These are phyloP conservation scores for Sordariomycetes sp. DNA, from an alignment of 2,329 filamentous ascomycete species.

Conservation along the genomic window DNA sequence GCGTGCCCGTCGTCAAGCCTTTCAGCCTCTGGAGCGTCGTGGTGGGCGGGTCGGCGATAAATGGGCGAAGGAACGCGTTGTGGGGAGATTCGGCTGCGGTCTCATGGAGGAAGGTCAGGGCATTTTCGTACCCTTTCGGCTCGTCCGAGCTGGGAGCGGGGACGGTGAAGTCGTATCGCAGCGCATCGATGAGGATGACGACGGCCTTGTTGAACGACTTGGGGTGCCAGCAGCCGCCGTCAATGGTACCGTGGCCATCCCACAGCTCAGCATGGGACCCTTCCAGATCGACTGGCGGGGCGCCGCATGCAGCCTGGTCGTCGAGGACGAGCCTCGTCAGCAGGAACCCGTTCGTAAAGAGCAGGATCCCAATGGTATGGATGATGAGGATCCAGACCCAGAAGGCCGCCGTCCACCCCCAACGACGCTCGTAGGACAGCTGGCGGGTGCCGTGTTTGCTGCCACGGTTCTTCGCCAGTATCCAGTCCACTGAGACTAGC, in stretches of 20 bases:
- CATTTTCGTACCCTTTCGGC: constrained; percentile 64
- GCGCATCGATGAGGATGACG: constrained; percentile 80
- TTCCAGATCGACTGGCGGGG: constrained; percentile 50
- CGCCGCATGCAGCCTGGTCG: constrained; percentile 59
- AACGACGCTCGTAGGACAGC: constrained; percentile 35
- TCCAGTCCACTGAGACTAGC: background rate
- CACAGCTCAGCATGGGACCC: constrained; percentile 13
- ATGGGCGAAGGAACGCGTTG: constrained; percentile 83
- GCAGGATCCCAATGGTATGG: constrained; percentile 72
- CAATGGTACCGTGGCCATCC: constrained; percentile 29
- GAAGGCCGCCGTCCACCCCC: constrained; percentile 52
- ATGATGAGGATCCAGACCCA: constrained; percentile 62
- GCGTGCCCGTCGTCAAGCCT: constrained; percentile 85
- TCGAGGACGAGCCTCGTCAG: constrained; percentile 75
- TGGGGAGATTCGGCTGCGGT: constrained; percentile 62
- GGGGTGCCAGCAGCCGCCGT: constrained; percentile 86
- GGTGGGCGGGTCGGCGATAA: constrained; percentile 94
- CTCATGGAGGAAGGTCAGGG: constrained; percentile 78
- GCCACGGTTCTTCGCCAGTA: constrained; percentile 1
- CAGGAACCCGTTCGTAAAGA: constrained; percentile 92
- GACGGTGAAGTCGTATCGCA: constrained; percentile 94
- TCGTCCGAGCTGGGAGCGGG: constrained; percentile 47
- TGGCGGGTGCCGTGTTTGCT: background rate
- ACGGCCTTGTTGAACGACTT: constrained; percentile 89
- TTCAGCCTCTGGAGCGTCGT: constrained; percentile 88